Conservation (phyloP, 352 stramenopile species). For the Pythium monospermum region DNA sequence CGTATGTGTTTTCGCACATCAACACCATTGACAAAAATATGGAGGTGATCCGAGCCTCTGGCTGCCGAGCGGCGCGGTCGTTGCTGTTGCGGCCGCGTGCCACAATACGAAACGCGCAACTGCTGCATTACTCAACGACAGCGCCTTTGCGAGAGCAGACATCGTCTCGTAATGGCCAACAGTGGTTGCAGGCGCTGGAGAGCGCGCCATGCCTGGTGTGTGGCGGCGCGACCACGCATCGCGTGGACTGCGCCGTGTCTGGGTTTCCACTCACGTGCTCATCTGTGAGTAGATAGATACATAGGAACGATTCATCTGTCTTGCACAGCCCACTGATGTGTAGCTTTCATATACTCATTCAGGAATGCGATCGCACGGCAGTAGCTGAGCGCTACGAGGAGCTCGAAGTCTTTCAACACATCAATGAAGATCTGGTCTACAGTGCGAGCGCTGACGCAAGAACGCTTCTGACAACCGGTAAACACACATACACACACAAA, state of each 20-base stretch:
- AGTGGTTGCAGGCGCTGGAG: constrained; percentile 31
- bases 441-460: constrained; percentile 29
- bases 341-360: neutral
- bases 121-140: neutral
- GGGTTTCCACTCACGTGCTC: constrained; percentile 51
- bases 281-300: too few relatives aligned
- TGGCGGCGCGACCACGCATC: constrained; percentile 16
- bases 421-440: constrained; percentile 40
- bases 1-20: too few relatives aligned
- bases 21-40: too few relatives aligned
- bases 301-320: too few relatives aligned
- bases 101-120: neutral
- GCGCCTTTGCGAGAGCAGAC: constrained; percentile 3
- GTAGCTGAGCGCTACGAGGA: constrained; percentile 14
- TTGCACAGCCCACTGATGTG: too few relatives aligned
- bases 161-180: neutral
- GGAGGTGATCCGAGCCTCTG: neutral
- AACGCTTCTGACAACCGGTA: constrained; percentile 43
- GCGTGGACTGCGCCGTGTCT: constrained; percentile 28
- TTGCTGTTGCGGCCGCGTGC: too few relatives aligned
- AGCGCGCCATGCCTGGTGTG: constrained; percentile 49
- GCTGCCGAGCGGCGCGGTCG: neutral
- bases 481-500: neutral
- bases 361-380: neutral
- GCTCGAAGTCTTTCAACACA: constrained; percentile 33